Evolutionary conservation across 2,329 filamentous ascomycete species (phyloP), one percentile per base, ranked within the genome.

Genomic region (Domatiomyces globalis): DNA sequence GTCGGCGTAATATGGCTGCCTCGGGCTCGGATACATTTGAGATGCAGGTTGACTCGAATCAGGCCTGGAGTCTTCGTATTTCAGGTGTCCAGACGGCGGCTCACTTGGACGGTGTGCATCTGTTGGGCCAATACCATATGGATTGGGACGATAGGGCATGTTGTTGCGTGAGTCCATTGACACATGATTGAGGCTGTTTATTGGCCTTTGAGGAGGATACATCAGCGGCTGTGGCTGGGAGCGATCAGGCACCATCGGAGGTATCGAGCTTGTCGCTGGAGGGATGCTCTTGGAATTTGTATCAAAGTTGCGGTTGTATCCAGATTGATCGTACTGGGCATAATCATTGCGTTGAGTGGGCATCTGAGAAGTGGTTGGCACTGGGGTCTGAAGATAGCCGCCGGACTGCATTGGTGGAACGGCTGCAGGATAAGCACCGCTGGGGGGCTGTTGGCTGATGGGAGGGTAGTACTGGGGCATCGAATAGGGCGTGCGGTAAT

Each of bases 181-280:
- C 5, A 58, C 58, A 22, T 59, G 59, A 49, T 58, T 62, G 43
- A 59, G 47, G 27, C 54, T 54, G 33, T 56, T 56, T n/a, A 60
- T 52, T 8, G 58, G 57, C 27, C 58, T 47, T 47, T 57, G 54
- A 4, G 58, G 58, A 17, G 59, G 58, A 49, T 60, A 61, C 58
- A 61, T 59, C 15, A 51, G 29, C 4, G 56, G 19, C 43, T 55
- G 54, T 5, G 52, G 20, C 43, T 55, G 58, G 18, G 39, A 19
- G 19, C 59, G 53, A 49, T 59, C 58, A 9, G 56, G 48, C 45
- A 60, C 50, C 45, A 55, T 56, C 4, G 59, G 43, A 17, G 59
- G 52, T 49, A 61, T 57, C 12, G 55, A 54, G 2, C 56, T 56
- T 1, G 57, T 54, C 19, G 58, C 58, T 20, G 59, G 50, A 2